Evolutionary conservation across 2,329 filamentous ascomycete species (phyloP).

Genomic region (Talaromyces sp.): DNA sequence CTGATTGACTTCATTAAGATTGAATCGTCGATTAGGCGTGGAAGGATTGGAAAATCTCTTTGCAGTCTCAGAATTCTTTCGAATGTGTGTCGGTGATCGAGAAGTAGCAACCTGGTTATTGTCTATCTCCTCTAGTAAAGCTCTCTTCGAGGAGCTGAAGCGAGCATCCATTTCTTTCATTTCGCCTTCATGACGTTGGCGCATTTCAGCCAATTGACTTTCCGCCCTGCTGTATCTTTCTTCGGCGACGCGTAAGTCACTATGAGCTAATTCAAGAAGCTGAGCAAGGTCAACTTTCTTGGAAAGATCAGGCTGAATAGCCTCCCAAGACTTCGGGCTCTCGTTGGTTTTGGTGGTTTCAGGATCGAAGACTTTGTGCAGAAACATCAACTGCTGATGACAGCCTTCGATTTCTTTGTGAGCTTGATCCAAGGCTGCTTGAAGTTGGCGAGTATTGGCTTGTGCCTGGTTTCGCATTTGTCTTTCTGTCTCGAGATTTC

Average conservation of each 20-base stretch:
- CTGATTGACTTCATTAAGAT: conserved; percentile 61
- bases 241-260: conserved; percentile 78
- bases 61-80: conserved; percentile 57
- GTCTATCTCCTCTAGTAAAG: conserved; percentile 82
- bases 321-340: conserved; percentile 66
- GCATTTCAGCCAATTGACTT: conserved; percentile 73
- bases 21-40: conserved; percentile 72
- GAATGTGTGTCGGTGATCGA: conserved; percentile 71
- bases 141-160: conserved; percentile 65
- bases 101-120: conserved; percentile 72
- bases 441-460: conserved; percentile 76
- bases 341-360: conserved; percentile 63
- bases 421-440: conserved; percentile 72
- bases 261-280: conserved; percentile 83
- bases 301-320: conserved; percentile 66
- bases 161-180: conserved; percentile 63
- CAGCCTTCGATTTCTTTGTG: conserved; percentile 79
- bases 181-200: conserved; percentile 70
- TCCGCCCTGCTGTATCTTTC: conserved; percentile 81
- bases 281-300: conserved; percentile 73
- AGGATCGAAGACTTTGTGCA: conserved; percentile 86
- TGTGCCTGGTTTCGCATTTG: conserved; percentile 84
- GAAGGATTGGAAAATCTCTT: conserved; percentile 71
- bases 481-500: conserved; percentile 84
- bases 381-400: conserved; percentile 72